phyloP scores from a whole-genome alignment of 305 asterid species.

The Fraxinus sp. region DNA sequence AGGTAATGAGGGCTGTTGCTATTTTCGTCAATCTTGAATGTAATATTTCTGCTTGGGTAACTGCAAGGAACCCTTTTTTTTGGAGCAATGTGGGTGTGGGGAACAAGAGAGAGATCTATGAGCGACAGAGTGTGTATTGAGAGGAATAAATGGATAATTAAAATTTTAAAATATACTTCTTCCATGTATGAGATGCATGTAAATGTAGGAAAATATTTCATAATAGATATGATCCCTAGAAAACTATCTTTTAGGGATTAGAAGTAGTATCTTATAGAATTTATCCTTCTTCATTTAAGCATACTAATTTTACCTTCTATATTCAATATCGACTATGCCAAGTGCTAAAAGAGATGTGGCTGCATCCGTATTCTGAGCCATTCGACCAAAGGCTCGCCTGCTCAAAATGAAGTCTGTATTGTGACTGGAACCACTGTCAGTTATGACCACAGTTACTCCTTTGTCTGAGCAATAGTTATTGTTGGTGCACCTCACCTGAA shows the following conservation, averaged over 20 bases:
- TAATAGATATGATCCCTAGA: not conserved
- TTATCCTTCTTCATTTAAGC: not conserved
- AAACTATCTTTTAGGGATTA: not conserved
- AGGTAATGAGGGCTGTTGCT: slow-evolving; percentile 77
- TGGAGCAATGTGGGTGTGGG: not conserved
- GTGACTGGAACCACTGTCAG: slow-evolving; percentile 69
- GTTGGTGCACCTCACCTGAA: slow-evolving; percentile 72
- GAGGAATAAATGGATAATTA: not conserved
- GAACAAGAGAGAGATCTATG: slow-evolving; percentile 4
- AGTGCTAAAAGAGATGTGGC: slow-evolving; percentile 55
- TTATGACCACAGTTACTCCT: slow-evolving; percentile 65
- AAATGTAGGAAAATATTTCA: not conserved
- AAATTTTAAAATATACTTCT: not conserved
- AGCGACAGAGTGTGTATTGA: not conserved
- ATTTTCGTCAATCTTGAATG: slow-evolving; percentile 63
- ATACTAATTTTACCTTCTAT: slow-evolving; percentile 45
- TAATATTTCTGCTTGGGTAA: slow-evolving; percentile 64
- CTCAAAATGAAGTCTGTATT: slow-evolving; percentile 72
- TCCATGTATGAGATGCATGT: not conserved
- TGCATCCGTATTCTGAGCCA: slow-evolving; percentile 67
- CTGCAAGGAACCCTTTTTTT: slow-evolving; percentile 70
- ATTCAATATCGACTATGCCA: slow-evolving; percentile 71
- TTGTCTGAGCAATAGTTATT: slow-evolving; percentile 59
- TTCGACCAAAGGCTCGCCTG: slow-evolving; percentile 55
- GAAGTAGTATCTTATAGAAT: not conserved